These are phyloP conservation scores for Nepenthes gracilis DNA, from an alignment of 148 eudicot species.

Conservation along the genomic window DNA sequence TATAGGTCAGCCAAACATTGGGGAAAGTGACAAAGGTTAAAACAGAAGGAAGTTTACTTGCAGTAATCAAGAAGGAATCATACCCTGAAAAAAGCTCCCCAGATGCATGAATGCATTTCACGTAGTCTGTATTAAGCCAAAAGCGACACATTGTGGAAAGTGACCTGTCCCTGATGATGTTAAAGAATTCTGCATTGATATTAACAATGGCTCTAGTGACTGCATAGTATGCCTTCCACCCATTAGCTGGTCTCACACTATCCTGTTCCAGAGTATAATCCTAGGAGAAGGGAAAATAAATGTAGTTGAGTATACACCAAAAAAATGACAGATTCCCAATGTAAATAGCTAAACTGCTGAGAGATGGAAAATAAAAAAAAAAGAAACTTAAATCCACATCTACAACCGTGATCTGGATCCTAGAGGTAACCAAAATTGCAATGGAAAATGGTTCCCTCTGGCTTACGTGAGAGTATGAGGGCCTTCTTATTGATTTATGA, in stretches of 20 bases:
- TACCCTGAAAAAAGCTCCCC: constrained; percentile 81
- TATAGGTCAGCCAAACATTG: too few relatives aligned
- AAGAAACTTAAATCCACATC: too few relatives aligned
- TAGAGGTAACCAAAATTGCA: too few relatives aligned
- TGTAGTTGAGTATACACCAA: neutral
- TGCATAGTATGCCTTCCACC: constrained; percentile 99
- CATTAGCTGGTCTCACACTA: constrained; percentile 61
- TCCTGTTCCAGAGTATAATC: constrained; percentile 92
- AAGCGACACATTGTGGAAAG: constrained; percentile 74
- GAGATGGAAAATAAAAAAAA: neutral
- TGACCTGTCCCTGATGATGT: constrained; percentile 66
- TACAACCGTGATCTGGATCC: too few relatives aligned
- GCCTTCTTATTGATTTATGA: too few relatives aligned
- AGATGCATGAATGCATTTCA: constrained; percentile 79
- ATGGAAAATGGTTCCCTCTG: too few relatives aligned
- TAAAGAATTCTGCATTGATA: constrained; percentile 73
- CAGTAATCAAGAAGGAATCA: constrained; percentile 10
- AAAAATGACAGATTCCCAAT: neutral
- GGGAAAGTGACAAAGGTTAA: too few relatives aligned
- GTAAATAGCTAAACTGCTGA: neutral
- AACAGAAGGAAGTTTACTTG: too few relatives aligned
- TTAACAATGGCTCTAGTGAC: constrained; percentile 86
- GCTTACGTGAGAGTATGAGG: too few relatives aligned
- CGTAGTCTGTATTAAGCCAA: constrained; percentile 92
- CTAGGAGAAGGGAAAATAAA: constrained; percentile 23